Evolutionary conservation across 2,329 filamentous ascomycete genomes (phyloP).

Genomic region (Colletotrichum sp.): DNA sequence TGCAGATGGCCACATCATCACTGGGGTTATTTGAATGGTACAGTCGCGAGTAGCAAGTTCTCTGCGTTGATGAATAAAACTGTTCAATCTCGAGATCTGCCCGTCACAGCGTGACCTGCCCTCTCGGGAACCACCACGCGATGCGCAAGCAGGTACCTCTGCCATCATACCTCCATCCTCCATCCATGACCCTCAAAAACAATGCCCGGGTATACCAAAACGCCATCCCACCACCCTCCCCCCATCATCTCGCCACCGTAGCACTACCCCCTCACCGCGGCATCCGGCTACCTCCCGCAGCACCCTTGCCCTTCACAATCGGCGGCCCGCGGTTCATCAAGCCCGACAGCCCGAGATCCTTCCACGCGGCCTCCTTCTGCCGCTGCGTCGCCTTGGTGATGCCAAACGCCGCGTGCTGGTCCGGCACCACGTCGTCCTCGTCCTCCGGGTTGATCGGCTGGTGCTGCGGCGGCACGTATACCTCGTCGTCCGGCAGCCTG

Average conservation of each 20-base stretch:
- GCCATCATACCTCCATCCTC: background rate
- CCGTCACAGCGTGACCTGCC: background rate
- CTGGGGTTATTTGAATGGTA: background rate
- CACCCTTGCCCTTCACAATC: conserved; percentile 19
- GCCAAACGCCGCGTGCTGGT: conserved; percentile 87
- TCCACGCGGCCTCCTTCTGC: conserved; percentile 75
- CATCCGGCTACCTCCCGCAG: conserved; percentile 18
- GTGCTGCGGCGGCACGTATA: conserved; percentile 80
- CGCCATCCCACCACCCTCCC: background rate
- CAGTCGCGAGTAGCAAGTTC: background rate
- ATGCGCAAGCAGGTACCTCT: too few species aligned
- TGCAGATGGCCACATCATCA: background rate
- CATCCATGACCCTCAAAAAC: background rate
- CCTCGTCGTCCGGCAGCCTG: conserved; percentile 76
- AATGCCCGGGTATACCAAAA: conserved; percentile 13
- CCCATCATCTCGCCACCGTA: background rate
- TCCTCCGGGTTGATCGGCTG: conserved; percentile 87
- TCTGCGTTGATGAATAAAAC: background rate
- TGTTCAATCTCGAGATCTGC: background rate
- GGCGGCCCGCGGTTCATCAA: conserved; percentile 69
- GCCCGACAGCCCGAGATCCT: conserved; percentile 75
- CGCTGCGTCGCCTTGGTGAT: conserved; percentile 82
- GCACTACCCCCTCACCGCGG: background rate
- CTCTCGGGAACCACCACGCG: too few species aligned
- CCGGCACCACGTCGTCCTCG: conserved; percentile 86